A percentile compares a stretch with the other conserved stretches of the same genome.
These are phyloP conservation scores for Escovopsis sp. DNA, from an alignment of 2,329 filamentous ascomycete species.

Conservation along the genomic window DNA sequence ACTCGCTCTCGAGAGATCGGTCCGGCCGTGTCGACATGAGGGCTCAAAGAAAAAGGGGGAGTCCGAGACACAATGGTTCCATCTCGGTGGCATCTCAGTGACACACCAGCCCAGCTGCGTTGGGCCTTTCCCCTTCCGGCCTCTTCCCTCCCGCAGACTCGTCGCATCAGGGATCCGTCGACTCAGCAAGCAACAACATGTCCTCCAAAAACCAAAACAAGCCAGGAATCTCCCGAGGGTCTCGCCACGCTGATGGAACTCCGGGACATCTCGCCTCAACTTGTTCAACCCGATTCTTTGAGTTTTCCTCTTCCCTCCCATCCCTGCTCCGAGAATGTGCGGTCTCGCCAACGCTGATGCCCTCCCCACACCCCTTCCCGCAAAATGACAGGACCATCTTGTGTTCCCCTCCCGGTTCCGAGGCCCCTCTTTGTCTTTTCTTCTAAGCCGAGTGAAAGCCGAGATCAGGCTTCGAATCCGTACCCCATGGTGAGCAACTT, in stretches of 20 bases:
- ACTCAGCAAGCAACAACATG: neutral
- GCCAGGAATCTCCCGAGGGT: neutral
- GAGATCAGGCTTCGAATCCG: no score
- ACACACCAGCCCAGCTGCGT: constrained; percentile 1
- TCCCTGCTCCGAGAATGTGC: no score
- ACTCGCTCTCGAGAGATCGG: neutral
- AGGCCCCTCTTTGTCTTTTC: no score
- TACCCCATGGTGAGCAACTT: no score
- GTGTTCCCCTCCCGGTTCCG: neutral
- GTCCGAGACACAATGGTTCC: no score
- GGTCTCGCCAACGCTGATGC: neutral
- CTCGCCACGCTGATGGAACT: neutral
- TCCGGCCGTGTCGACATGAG: neutral
- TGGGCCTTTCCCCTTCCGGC: constrained; percentile 6
- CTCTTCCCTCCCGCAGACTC: constrained; percentile 2
- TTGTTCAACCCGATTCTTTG: constrained; percentile 4
- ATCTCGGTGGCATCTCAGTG: no score
- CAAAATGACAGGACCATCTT: constrained; percentile 6
- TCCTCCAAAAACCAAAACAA: neutral
- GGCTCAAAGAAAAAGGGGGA: no score
- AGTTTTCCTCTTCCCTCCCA: no score
- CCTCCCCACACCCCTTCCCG: constrained; percentile 3
- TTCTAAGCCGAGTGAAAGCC: no score
- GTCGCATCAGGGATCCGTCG: neutral
- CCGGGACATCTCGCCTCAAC: constrained; percentile 3